These are phyloP conservation scores for Pseudogymnoascus sp. DNA, from an alignment of 2,329 filamentous ascomycete genomes.

Conservation along the genomic window DNA sequence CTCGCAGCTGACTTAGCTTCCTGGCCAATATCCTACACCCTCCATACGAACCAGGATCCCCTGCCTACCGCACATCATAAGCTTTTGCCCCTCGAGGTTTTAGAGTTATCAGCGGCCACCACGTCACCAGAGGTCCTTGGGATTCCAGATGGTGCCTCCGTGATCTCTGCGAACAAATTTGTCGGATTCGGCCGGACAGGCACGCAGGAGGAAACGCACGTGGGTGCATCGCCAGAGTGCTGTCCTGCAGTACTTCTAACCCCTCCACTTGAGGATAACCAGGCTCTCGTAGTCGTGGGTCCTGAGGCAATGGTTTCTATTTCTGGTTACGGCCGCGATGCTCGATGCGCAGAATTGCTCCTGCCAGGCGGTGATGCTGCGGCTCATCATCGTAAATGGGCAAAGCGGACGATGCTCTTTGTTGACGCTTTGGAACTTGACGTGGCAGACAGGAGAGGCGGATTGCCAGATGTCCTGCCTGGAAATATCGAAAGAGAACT, in stretches of 20 bases:
- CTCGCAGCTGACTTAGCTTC: too few species aligned
- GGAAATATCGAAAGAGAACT: not conserved
- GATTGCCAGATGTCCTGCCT: not conserved
- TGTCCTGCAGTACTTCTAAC: not conserved
- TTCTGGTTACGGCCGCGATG: not conserved
- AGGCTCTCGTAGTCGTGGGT: not conserved
- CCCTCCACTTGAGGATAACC: not conserved
- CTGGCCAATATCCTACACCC: too few species aligned
- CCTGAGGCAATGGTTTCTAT: not conserved
- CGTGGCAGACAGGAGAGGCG: not conserved
- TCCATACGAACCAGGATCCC: too few species aligned
- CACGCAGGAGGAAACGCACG: not conserved
- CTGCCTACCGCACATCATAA: too few species aligned
- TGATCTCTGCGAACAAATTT: not conserved
- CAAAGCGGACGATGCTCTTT: not conserved
- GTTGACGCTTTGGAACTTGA: not conserved
- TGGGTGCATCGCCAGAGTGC: not conserved
- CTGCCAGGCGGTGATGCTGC: not conserved
- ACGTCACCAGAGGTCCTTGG: not conserved
- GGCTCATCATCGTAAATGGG: not conserved
- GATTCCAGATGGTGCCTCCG: not conserved
- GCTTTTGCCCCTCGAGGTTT: not conserved
- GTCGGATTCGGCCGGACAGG: not conserved
- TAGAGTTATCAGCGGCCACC: not conserved
- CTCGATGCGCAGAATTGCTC: not conserved